phyloP scores from a whole-genome alignment of 1,284 basidiomycete species.

The Microbotryum silenes-acaulis region DNA sequence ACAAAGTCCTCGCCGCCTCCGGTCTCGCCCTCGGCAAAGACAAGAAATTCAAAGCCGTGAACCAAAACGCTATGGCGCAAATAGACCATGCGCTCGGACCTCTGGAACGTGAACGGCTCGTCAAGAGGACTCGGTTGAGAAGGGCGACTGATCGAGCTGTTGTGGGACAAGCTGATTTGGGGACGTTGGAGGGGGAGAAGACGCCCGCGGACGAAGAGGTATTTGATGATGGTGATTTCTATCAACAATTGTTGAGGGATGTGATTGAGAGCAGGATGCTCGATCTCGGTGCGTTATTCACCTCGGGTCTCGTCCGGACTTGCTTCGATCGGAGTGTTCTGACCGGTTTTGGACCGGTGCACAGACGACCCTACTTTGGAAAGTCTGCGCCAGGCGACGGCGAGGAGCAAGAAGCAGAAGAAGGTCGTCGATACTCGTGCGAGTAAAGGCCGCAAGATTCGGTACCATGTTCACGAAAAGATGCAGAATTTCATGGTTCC shows the following conservation, averaged over 20 bases:
- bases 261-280: constrained; percentile 59
- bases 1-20: constrained; percentile 83
- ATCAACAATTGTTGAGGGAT: constrained; percentile 78
- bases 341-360: background rate
- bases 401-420: constrained; percentile 59
- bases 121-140: constrained; percentile 38
- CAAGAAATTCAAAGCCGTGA: constrained; percentile 51
- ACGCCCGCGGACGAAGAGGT: constrained; percentile 47
- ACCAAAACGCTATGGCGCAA: constrained; percentile 61
- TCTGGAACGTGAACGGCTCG: constrained; percentile 31
- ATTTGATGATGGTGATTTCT: constrained; percentile 85
- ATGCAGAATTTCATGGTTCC: constrained; percentile 91
- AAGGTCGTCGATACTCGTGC: constrained; percentile 83
- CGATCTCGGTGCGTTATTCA: constrained; percentile 28
- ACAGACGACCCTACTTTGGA: constrained; percentile 29
- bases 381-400: constrained; percentile 46
- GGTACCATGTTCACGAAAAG: constrained; percentile 90
- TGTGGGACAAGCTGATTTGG: constrained; percentile 34
- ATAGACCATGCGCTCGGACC: constrained; percentile 62
- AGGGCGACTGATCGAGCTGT: constrained; percentile 45
- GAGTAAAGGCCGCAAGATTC: constrained; percentile 80
- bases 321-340: too few relatives aligned
- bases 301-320: background rate
- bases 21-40: constrained; percentile 41
- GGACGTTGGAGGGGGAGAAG: constrained; percentile 38